These are phyloP conservation scores for Haberlea rhodopensis DNA, from an alignment of 257 asterid species.

Conservation along the genomic window DNA sequence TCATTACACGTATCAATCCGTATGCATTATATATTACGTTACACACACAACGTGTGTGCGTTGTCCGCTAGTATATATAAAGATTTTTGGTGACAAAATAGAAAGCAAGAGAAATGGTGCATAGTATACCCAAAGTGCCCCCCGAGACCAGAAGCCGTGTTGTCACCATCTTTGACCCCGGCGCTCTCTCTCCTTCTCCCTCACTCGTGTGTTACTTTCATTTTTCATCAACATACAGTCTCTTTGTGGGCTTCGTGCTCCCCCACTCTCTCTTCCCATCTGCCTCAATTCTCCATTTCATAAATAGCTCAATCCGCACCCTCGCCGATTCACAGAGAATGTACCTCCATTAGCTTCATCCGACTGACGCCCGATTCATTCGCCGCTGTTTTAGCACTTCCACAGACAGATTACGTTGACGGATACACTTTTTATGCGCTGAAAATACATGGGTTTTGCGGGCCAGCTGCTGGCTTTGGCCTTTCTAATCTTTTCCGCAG, in stretches of 20 bases:
- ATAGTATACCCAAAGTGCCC: slow-evolving; percentile 22
- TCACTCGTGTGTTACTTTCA: slow-evolving; percentile 28
- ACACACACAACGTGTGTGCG: too few relatives aligned
- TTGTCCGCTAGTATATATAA: too few relatives aligned
- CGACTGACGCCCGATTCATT: too few relatives aligned
- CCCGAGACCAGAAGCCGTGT: slow-evolving; percentile 15
- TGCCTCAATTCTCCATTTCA: not conserved
- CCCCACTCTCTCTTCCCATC: slow-evolving; percentile 16
- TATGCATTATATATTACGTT: too few relatives aligned
- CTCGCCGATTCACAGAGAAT: too few relatives aligned
- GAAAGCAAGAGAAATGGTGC: too few relatives aligned
- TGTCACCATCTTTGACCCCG: slow-evolving; percentile 33
- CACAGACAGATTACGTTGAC: too few relatives aligned
- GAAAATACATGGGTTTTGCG: slow-evolving; percentile 36
- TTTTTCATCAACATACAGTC: slow-evolving; percentile 36
- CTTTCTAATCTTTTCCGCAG: slow-evolving; percentile 42
- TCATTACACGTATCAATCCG: too few relatives aligned
- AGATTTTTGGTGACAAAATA: too few relatives aligned
- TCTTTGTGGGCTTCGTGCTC: slow-evolving; percentile 22
- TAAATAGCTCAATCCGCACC: too few relatives aligned
- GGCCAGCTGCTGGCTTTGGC: slow-evolving; percentile 29
- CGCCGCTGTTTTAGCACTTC: too few relatives aligned
- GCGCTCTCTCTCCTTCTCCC: slow-evolving; percentile 10
- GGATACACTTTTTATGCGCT: not conserved
- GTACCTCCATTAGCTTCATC: too few relatives aligned